Base-by-base conservation (phyloP, 2,329 filamentous ascomycete species). In the Boeremia exigua region DNA sequence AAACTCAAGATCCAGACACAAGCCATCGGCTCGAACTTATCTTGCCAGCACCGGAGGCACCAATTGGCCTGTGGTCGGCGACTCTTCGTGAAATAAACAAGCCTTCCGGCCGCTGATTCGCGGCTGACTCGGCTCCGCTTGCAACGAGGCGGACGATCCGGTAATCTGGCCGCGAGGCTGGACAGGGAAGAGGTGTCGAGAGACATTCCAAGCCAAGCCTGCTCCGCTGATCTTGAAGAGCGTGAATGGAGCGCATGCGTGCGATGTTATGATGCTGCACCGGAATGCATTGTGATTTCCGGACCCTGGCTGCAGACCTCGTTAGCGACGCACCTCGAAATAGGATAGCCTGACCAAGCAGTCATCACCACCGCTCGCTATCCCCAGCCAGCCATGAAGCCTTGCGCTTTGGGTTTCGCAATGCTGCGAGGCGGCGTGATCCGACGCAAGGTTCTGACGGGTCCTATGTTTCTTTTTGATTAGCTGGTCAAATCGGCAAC, bases 401-500 rank as follows among this genome's bases (percentile, higher is more conserved):
- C 58, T 62, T 60, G 58, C 63, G 55, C 58, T 69, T 59, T 62
- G 67, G 45, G 58, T 55, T 46, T 56, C 63, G 63, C 65, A 57
- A 42, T 60, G 61, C 36, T 52, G 42, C 68, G 66, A 60, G 63
- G 59, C 66, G 47, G 48, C 53, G 47, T 71, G 68, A 73, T 72
- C 62, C 68, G 68, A 58, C 64, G 59, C 67, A 69, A 58, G 67
- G 67, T 65, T 69, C 59, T 57, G 62, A 51, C 62, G 65, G 68
- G 66, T 63, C 53, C 59, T 47, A 60, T 40, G 63, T 69, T 69
- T 68, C 66, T 68, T 71, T 67, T 70, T 70, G 60, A 62, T 67
- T 62, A 60, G 69, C 61, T 65, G 58, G 62, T 60, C 61, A 63
- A 63, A 62, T 48, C 59, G 63, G 62, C 59, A 60, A 61, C 61